Evolutionary conservation across 257 asterid genomes (phyloP), one percentile per base, ranked within the genome.

Genomic region (Anisodus acutangulus): DNA sequence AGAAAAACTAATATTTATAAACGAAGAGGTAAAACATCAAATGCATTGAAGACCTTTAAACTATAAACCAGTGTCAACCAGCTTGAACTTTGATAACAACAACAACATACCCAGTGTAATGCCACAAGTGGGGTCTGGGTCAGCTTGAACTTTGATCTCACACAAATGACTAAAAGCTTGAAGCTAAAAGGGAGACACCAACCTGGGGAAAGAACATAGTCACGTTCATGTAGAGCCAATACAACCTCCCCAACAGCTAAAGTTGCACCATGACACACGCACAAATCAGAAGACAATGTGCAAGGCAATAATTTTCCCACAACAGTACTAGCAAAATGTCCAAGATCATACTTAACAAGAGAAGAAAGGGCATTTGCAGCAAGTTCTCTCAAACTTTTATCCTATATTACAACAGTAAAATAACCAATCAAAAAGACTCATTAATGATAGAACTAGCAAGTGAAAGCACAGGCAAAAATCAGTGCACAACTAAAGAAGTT

Each of bases 251-350:
- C 99, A 88, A 84, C 81, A 68, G 98, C 98, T 89, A 96, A 90
- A 76, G 97, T 93, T 92, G 98, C 95, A 90, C 99, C 99, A 81
- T 96, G 98, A 53, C 99, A 94, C 94, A 91, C 92, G 90, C 97
- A 96, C 87, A 96, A 90, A 90, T 96, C 99, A 91, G 99, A 86
- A 83, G 98, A 93, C 70, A 94, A 89, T 62, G 99, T 94, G 86
- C 91, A 88, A 85, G 99, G 98, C 86, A 91, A 89, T 90, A 96
- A 89, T 90, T 91, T 92, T 86, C 89, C 98, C 90, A 94, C 85
- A 83, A 90, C 86, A 69, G 81, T 79, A 47, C 88, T 89, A 37
- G 94, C 94, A 91, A 96, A 96, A 90, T 92, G 91, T 74, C 89
- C 96, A 86, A 95, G 95, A 66, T 96, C 93, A 86, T 90, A 94